phyloP scores from a whole-genome alignment of 2,329 filamentous ascomycete genomes.

The Exophiala sideris region DNA sequence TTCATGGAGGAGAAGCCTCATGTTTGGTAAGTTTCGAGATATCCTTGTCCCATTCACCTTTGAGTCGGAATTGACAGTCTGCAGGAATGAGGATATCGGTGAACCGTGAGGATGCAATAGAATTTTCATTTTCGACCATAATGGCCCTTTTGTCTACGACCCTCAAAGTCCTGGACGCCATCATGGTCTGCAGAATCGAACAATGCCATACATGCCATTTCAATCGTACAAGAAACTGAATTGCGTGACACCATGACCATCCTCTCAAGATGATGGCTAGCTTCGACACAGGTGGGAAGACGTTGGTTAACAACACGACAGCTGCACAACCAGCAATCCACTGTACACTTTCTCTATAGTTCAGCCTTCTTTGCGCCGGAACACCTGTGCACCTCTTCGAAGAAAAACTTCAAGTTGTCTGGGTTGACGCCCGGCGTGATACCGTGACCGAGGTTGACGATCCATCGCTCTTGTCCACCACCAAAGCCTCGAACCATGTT shows the following conservation, averaged over 20 bases:
- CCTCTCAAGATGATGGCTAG: too few species aligned
- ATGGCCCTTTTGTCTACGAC: not conserved
- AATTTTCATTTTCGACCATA: not conserved
- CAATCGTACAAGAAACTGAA: too few species aligned
- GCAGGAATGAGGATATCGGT: conserved; percentile 59
- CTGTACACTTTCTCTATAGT: not conserved
- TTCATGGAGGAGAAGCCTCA: conserved; percentile 71
- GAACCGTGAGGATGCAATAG: conserved; percentile 12
- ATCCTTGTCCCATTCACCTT: not conserved
- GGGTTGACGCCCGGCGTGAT: conserved; percentile 94
- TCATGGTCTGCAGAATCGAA: too few species aligned
- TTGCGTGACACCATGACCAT: too few species aligned
- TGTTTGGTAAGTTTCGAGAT: conserved; percentile 56
- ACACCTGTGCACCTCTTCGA: conserved; percentile 80
- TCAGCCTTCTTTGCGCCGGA: conserved; percentile 27
- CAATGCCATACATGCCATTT: too few species aligned
- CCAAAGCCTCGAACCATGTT: conserved; percentile 84
- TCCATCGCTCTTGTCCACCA: conserved; percentile 86
- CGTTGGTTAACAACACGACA: too few species aligned
- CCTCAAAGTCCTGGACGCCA: too few species aligned
- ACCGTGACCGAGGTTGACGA: conserved; percentile 95
- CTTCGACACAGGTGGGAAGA: too few species aligned
- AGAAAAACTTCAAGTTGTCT: conserved; percentile 88
- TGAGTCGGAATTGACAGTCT: conserved; percentile 11
- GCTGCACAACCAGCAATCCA: too few species aligned